These are phyloP conservation scores for Posidonia oceanica DNA, from an alignment of 116 monocot genomes.

Conservation along the genomic window DNA sequence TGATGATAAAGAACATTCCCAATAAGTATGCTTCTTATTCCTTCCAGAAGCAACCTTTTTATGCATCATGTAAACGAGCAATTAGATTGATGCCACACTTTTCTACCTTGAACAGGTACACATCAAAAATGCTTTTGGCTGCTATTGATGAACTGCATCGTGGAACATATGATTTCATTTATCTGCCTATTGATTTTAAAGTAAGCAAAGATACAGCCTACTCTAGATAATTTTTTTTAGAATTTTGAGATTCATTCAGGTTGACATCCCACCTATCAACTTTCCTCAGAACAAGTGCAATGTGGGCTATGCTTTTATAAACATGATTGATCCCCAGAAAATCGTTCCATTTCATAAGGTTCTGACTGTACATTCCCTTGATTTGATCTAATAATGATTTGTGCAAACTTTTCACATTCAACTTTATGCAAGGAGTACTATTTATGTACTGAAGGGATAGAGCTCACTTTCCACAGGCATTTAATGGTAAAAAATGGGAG, in stretches of 20 bases:
- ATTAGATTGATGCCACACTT: neutral
- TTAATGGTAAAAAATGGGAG: slow-evolving; percentile 97
- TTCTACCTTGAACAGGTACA: slow-evolving; percentile 48
- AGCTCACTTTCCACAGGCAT: slow-evolving; percentile 33
- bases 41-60: neutral
- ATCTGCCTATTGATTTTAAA: slow-evolving; percentile 98
- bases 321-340: slow-evolving; percentile 78
- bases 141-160: slow-evolving; percentile 92
- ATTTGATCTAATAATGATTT: slow-evolving; percentile 1
- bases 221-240: neutral
- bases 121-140: slow-evolving; percentile 94
- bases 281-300: slow-evolving; percentile 91
- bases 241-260: neutral
- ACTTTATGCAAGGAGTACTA: neutral
- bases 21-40: slow-evolving; percentile 60
- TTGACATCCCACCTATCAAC: neutral
- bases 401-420: neutral
- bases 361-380: neutral
- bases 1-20: slow-evolving; percentile 99
- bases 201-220: slow-evolving; percentile 12
- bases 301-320: slow-evolving; percentile 99
- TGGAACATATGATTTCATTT: slow-evolving; percentile 96
- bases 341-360: slow-evolving; percentile 87
- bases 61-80: neutral
- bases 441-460: neutral